Evolutionary conservation across 352 stramenopile species (phyloP), one percentile per base, ranked within the genome.

Genomic region (Globisporangium nodosum): DNA sequence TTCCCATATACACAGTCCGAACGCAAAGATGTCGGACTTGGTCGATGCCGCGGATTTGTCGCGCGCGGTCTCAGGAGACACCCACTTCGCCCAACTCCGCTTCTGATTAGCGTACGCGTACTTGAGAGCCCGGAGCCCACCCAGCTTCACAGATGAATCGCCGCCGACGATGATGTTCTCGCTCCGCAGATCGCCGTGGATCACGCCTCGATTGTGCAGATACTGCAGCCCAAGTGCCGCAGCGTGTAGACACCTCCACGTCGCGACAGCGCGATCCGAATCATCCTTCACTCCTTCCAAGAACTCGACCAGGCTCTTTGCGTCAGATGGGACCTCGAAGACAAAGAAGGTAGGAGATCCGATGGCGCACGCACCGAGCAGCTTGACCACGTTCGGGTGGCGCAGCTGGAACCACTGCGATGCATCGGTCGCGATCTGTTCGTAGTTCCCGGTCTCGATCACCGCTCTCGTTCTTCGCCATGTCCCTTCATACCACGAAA

Each of bases 21-120:
- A 65, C 48, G 69, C 71, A 12, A 65, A 73, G 18, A 73, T 45
- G 21, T 76, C 66, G 12, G 59, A 69, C 12, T 45, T 58, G 15
- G 58, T 24, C 16, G 49, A 35, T 5, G 13, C 5, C 18, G 56
- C 9, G 12, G 20, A n/a, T 9, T 5, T 9, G 58, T 60, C 2
- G 58, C 47, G 1, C 40, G 16, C 2, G 59, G 55, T 18, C 59
- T 45, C 2, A 58, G 49, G 2, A 16, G 21, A 24, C 21, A 24
- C 21, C 21, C 21, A 24, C 21, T 24, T 24, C 21, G 21, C 21
- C 21, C 21, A 24, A 24, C 21, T 24, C 21, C 21, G 21, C 21
- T 24, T 24, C 21, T 24, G 21, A 24, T 24, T 24, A 24, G 21
- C 21, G 21, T 24, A 24, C 21, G 21, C 21, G 21, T 24, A 24